A percentile compares a stretch with the other conserved stretches of the same genome.
Conservation (phyloP, 1,139 yeast genomes). For the Nakaseomyces kungkrabaensis region DNA sequence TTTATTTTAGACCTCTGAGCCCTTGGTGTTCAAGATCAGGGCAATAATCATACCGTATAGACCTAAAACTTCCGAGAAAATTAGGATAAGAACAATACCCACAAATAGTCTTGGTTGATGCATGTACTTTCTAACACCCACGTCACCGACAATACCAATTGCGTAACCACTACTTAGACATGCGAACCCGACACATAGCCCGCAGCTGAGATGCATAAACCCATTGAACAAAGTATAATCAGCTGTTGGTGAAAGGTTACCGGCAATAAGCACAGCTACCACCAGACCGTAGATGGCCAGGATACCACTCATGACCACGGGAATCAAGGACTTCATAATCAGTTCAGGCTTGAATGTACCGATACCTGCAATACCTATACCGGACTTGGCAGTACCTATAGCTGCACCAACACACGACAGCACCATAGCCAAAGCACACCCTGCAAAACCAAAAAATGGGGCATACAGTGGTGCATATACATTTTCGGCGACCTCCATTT, state of each 20-base stretch:
- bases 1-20: slow-evolving; percentile 37
- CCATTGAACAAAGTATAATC: slow-evolving; percentile 86
- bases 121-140: slow-evolving; percentile 93
- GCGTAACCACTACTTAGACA: slow-evolving; percentile 97
- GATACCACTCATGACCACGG: slow-evolving; percentile 98
- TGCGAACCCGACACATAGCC: slow-evolving; percentile 89
- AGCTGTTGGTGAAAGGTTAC: slow-evolving; percentile 69
- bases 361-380: slow-evolving; percentile 90
- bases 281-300: slow-evolving; percentile 93
- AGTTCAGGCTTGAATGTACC: slow-evolving; percentile 79
- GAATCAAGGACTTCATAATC: slow-evolving; percentile 77
- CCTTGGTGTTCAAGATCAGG: slow-evolving; percentile 80
- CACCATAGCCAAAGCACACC: slow-evolving; percentile 84
- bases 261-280: slow-evolving; percentile 91
- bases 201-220: slow-evolving; percentile 94
- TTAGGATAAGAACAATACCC: slow-evolving; percentile 82
- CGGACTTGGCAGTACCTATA: slow-evolving; percentile 96
- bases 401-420: slow-evolving; percentile 94
- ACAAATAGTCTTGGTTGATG: slow-evolving; percentile 96
- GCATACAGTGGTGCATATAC: slow-evolving; percentile 81
- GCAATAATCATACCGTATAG: slow-evolving; percentile 92
- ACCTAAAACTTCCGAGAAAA: slow-evolving; percentile 97
- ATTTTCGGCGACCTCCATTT: slow-evolving; percentile 7
- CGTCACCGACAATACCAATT: slow-evolving; percentile 98
- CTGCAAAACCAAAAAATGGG: slow-evolving; percentile 92